phyloP scores from a whole-genome alignment of 2,329 filamentous ascomycete genomes.

The Aphanocladium album region DNA sequence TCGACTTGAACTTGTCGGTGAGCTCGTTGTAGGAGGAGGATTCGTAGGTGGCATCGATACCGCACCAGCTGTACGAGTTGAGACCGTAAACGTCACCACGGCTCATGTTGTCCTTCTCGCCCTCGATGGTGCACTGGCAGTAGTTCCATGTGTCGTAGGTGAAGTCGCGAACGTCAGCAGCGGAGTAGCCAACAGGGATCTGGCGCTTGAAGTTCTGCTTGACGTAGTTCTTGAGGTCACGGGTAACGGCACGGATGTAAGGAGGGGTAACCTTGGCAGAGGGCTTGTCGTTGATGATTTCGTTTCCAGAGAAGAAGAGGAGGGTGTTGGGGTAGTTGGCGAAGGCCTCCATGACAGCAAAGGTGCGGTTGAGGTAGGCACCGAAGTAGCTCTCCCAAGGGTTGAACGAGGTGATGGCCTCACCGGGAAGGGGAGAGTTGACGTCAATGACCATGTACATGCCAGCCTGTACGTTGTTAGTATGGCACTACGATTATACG shows the following conservation, averaged over 20 bases:
- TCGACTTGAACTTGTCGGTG: constrained; percentile 59
- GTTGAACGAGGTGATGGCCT: constrained; percentile 49
- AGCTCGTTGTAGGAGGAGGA: constrained; percentile 59
- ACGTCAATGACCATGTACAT: constrained; percentile 67
- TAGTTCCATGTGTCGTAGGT: constrained; percentile 73
- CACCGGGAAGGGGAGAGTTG: constrained; percentile 58
- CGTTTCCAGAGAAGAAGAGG: constrained; percentile 75
- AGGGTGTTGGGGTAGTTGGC: constrained; percentile 62
- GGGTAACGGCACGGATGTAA: constrained; percentile 70
- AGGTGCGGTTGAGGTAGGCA: constrained; percentile 60
- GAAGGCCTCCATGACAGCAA: constrained; percentile 63
- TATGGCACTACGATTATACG: background rate
- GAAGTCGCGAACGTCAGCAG: constrained; percentile 69
- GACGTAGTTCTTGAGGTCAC: constrained; percentile 78
- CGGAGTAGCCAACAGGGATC: constrained; percentile 76
- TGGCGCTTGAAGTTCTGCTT: constrained; percentile 61
- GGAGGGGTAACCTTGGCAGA: constrained; percentile 58
- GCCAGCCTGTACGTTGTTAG: constrained; percentile 40
- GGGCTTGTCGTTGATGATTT: constrained; percentile 64
- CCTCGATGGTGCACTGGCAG: constrained; percentile 59
- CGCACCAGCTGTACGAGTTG: constrained; percentile 69
- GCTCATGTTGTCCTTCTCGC: constrained; percentile 53
- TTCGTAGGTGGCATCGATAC: constrained; percentile 53
- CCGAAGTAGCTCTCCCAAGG: constrained; percentile 58
- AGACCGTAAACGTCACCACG: constrained; percentile 71